Base-by-base conservation (phyloP, 2,329 filamentous ascomycete species). In the Chaetomium olivaceum region DNA sequence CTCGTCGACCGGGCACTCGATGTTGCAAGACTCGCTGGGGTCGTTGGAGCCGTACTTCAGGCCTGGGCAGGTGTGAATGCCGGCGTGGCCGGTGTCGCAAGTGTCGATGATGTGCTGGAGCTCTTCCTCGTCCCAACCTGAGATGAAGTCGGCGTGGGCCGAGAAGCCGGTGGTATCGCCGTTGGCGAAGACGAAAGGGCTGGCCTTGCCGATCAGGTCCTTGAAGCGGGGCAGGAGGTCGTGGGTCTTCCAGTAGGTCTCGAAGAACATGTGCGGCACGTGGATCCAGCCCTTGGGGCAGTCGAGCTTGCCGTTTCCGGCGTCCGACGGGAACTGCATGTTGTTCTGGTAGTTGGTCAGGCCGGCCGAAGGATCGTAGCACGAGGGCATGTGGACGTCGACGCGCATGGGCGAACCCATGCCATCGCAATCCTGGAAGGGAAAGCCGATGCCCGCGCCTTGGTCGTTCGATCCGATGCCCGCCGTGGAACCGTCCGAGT, bases 331-430 rank as follows among this genome's bases (percentile, higher is more conserved):
- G 73, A 85, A 91, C 25, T 79, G 82, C 82, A 89, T 89, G 80
- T 91, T 91, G 70, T 81, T 83, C 73, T 83, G 80, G 80, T 86
- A 87, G 77, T 88, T 81, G 36, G 81, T 77, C 50, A 88, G 79
- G 63, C 85, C 87, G 56, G 83, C 80, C 51, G 82, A 75, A 33
- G 89, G 89, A 76, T 91, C 84, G 83, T 90, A 91, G 81, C 89
- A 91, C 6, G 87, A 88, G 6, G 89, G 89, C 78, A 91, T 90
- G 80, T 90, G 89, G 50, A 91, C 78, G 70, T 91, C 88, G 63
- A 85, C 83, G 48, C 89, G 86, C 54, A 87, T 81, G 66, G 87
- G 87, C 60, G 87, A 88, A 69, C 81, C 82, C 63, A 78, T 81
- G 60, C 85, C 83, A 72, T 90, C 86, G 74, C 91, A 93, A 73